Evolutionary conservation across 306 rosid species (phyloP).

Genomic region (Inga leiocalycina): DNA sequence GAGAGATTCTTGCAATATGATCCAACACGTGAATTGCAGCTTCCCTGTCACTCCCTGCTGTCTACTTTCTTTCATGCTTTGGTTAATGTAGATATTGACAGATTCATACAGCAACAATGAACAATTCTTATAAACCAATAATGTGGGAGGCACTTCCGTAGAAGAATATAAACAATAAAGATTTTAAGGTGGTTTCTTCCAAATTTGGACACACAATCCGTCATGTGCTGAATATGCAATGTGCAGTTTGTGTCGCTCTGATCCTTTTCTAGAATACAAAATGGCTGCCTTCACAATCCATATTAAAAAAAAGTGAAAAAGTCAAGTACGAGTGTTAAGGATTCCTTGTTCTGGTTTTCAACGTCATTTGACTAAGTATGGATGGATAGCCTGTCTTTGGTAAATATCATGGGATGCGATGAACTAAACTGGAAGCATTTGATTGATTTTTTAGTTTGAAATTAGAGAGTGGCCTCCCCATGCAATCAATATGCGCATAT

Average conservation of each 20-base stretch:
- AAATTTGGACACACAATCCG: background rate
- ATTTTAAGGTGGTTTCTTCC: conserved; percentile 2
- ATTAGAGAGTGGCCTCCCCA: background rate
- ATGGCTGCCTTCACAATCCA: background rate
- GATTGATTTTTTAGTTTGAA: background rate
- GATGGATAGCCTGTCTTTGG: background rate
- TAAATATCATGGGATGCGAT: background rate
- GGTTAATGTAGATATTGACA: conserved; percentile 13
- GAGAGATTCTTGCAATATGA: conserved; percentile 20
- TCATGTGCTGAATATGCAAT: conserved; percentile 39
- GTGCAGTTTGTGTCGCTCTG: background rate
- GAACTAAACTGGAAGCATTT: background rate
- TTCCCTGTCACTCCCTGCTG: conserved; percentile 4
- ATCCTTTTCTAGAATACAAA: background rate
- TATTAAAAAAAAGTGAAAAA: background rate
- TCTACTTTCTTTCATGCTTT: conserved; percentile 4
- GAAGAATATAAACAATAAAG: background rate
- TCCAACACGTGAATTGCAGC: conserved; percentile 32
- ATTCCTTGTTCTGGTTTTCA: background rate
- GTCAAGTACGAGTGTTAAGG: background rate
- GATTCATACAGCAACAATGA: background rate
- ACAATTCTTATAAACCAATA: background rate
- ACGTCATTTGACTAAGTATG: background rate
- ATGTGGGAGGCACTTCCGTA: conserved; percentile 2
- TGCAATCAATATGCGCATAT: background rate